These are phyloP conservation scores for Gloeophyllum trabeum DNA, from an alignment of 768 basidiomycete species.

Conservation along the genomic window DNA sequence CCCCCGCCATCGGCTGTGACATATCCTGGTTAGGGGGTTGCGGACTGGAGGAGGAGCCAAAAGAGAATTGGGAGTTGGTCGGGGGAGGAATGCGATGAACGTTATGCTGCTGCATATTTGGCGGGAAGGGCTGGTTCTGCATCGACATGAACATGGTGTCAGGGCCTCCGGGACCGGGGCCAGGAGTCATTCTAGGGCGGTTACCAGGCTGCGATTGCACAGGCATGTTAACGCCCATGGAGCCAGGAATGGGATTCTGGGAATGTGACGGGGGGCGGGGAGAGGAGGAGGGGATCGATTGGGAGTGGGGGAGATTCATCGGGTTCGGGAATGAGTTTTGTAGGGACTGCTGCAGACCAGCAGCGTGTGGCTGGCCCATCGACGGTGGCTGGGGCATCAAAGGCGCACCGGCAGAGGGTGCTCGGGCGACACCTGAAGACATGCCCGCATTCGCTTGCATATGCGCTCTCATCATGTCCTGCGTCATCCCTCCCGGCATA, in stretches of 20 bases:
- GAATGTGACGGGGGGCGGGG: constrained; percentile 27
- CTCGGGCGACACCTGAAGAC: constrained; percentile 30
- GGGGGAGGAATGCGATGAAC: no score
- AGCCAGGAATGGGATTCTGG: constrained; percentile 27
- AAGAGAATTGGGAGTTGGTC: no score
- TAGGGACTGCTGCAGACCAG: constrained; percentile 21
- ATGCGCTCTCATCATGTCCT: constrained; percentile 23
- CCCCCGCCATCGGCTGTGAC: constrained; percentile 25
- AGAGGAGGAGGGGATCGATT: constrained; percentile 24
- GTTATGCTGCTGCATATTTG: no score
- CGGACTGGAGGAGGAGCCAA: no score
- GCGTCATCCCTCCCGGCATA: constrained; percentile 26
- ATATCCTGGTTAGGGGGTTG: constrained; percentile 26
- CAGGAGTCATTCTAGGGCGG: no score
- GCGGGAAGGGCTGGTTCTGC: constrained; percentile 15
- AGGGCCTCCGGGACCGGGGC: constrained; percentile 32
- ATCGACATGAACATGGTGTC: constrained; percentile 34
- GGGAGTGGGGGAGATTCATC: constrained; percentile 24
- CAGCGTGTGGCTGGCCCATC: constrained; percentile 11
- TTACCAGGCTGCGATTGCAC: constrained; percentile 23
- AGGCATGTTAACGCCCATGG: constrained; percentile 7
- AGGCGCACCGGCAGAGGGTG: constrained; percentile 29
- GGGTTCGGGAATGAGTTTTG: constrained; percentile 27
- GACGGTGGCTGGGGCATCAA: constrained; percentile 27
- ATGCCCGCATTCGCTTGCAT: constrained; percentile 23